Evolutionary conservation across 2,329 filamentous ascomycete genomes (phyloP), one percentile per base, ranked within the genome.

Genomic region (Cladosporium sp.): DNA sequence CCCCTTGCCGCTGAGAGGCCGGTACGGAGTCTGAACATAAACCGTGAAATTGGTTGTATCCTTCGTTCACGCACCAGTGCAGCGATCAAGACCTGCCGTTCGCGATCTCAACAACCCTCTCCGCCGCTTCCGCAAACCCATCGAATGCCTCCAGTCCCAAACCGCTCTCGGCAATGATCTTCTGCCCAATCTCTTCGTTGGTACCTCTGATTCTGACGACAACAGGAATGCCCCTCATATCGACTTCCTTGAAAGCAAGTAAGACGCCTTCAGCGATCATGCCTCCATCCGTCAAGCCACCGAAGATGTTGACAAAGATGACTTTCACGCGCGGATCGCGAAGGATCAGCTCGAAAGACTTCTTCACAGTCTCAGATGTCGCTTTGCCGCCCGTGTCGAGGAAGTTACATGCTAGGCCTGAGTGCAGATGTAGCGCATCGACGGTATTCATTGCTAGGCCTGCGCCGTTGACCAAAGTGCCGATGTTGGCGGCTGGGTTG

Each of bases 381-480:
- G 93, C 93, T 77, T 96, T 95, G 41, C 93, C 93, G 32, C 93
- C 93, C 0, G 92, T 96, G 76, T 97, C 93, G 64, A 97, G 84
- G 76, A 97, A 96, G 73, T 97, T 97, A 12, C 92, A 87, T 28
- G 89, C 89, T 38, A 82, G 79, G 1, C 91, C 91, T 10, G 89
- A 89, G 64, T 87, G 86, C 14, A 87, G 80, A 2, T 85, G 83
- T 1, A 97, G 86, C 0, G 91, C 90, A 76, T 97, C 93, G 67
- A 93, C 88, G 0, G 92, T 96, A 76, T 95, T 95, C 91, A 97
- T 95, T 0, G 92, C 92, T 1, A 97, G 85, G 0, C 93, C 93
- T 0, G 93, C 93, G 52, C 93, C 92, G 74, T 97, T 97, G 69
- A 96, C 92, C 12, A 96, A 82, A 0, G 91, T 96, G 44, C 92